Percentiles rank a stretch among this genome's conserved stretches.
Evolutionary conservation across 805 yeast genomes (phyloP).

Genomic region (Ascoidea tarda): DNA sequence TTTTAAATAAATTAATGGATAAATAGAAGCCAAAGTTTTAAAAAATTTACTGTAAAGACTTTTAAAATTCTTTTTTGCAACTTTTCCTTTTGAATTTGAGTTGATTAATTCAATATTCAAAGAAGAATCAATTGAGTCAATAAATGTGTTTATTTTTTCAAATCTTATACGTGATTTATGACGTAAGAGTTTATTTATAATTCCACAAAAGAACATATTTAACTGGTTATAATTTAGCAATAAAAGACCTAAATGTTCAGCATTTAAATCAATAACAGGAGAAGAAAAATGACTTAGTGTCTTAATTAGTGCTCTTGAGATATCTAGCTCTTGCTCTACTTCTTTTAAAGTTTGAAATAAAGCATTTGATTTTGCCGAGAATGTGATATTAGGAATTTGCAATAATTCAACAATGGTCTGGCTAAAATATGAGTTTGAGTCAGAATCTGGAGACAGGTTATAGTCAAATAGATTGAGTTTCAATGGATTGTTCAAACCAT

Average conservation of each 20-base stretch:
- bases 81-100: constrained; percentile 1
- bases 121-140: constrained; percentile 6
- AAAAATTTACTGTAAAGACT: constrained; percentile 8
- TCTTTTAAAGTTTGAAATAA: constrained; percentile 19
- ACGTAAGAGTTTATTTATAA: constrained; percentile 15
- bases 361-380: constrained; percentile 25
- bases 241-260: constrained; percentile 23
- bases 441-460: no score
- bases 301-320: constrained; percentile 20
- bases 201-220: constrained; percentile 14
- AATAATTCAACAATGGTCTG: constrained; percentile 13
- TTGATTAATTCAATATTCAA: constrained; percentile 6
- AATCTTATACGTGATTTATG: no score
- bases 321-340: constrained; percentile 9
- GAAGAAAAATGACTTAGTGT: constrained; percentile 27
- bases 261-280: constrained; percentile 28
- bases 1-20: constrained; percentile 22
- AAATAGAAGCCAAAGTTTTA: constrained; percentile 11
- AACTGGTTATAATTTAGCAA: constrained; percentile 9
- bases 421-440: constrained; percentile 8
- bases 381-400: constrained; percentile 23
- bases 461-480: no score
- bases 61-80: constrained; percentile 3
- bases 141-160: no score
- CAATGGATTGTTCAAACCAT: constrained; percentile 8